These are phyloP conservation scores for Citrullus amarus DNA, from an alignment of 306 rosid species.

Conservation along the genomic window DNA sequence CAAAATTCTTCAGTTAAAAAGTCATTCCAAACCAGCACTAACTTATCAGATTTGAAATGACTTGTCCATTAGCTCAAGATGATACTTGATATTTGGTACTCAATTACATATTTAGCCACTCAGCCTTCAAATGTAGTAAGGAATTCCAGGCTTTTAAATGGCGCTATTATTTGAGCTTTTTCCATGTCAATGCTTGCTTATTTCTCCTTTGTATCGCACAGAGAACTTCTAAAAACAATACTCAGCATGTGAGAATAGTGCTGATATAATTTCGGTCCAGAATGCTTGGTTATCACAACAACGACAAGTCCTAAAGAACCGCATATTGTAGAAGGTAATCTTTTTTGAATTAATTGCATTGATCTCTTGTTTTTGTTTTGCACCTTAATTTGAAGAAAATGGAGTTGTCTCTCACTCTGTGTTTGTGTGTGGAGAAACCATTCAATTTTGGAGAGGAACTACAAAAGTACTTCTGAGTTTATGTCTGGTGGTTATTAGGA, in stretches of 20 bases:
- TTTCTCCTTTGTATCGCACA: conserved; percentile 21
- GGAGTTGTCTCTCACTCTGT: neutral
- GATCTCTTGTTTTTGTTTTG: neutral
- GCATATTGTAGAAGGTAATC: conserved; percentile 42
- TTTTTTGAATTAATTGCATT: neutral
- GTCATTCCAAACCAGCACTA: no score
- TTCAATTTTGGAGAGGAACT: no score
- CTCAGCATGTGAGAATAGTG: conserved; percentile 66
- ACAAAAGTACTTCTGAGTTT: neutral
- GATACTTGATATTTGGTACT: neutral
- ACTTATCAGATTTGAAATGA: no score
- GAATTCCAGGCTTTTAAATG: neutral
- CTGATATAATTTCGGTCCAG: conserved; percentile 65
- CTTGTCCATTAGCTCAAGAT: neutral
- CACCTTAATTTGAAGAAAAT: neutral
- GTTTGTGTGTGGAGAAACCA: neutral
- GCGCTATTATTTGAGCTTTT: neutral
- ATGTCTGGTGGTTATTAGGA: neutral
- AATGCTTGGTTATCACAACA: conserved; percentile 77
- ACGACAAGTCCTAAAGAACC: conserved; percentile 39
- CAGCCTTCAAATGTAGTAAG: neutral
- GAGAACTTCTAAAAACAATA: conserved; percentile 85
- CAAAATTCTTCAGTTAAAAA: no score
- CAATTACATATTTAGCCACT: neutral
- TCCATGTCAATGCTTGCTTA: neutral